Evolutionary conservation across 331 rosid genomes (phyloP).

Genomic region (Pyrus hybrid): DNA sequence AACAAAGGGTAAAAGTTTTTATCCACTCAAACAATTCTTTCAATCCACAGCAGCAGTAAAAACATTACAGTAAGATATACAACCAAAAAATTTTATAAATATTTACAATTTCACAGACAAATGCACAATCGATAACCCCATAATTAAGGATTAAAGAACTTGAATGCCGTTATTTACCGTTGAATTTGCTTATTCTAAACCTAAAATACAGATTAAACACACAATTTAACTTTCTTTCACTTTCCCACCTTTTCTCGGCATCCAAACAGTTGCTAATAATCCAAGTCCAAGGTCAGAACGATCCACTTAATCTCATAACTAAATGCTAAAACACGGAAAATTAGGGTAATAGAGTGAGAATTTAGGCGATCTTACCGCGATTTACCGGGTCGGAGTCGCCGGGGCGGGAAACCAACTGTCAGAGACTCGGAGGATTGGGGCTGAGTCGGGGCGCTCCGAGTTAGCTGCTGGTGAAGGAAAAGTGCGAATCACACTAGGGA

Average conservation of each 20-base stretch:
- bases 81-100: background rate
- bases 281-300: conserved; percentile 9
- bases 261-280: background rate
- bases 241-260: background rate
- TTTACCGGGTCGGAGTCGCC: conserved; percentile 11
- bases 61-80: background rate
- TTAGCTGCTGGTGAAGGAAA: conserved; percentile 11
- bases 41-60: background rate
- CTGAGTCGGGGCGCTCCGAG: conserved; percentile 2
- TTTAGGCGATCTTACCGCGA: conserved; percentile 19
- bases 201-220: background rate
- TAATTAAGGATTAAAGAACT: background rate
- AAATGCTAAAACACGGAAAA: background rate
- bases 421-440: conserved; percentile 1
- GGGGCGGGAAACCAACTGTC: conserved; percentile 2
- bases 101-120: background rate
- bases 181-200: background rate
- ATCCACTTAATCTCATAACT: background rate
- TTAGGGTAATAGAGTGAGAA: background rate
- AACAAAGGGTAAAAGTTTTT: background rate
- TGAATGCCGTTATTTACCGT: background rate
- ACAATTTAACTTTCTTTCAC: background rate
- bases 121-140: background rate
- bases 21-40: background rate
- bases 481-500: conserved; percentile 17